Conservation (phyloP, 331 rosid genomes). For the Cydonia oblonga region DNA sequence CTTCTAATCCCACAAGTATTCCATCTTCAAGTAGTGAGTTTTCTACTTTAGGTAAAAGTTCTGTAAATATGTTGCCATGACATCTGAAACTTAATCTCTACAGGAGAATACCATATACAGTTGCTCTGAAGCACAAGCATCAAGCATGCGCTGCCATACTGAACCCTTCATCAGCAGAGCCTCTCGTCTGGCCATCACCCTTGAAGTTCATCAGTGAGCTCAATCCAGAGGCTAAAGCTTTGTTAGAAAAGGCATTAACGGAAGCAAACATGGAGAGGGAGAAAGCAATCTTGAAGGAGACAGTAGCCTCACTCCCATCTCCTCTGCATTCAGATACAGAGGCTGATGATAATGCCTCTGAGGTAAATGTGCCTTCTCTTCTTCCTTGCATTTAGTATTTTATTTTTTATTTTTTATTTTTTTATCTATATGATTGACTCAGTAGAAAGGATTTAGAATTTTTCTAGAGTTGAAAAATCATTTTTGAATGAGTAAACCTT, state of each 20-base stretch:
- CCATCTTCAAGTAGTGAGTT: neutral
- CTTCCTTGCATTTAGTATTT: neutral
- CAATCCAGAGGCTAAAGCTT: conserved; percentile 67
- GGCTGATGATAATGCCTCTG: conserved; percentile 47
- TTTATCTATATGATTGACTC: neutral
- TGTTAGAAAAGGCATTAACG: conserved; percentile 66
- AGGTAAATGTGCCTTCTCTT: conserved; percentile 33
- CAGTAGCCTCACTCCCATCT: conserved; percentile 25
- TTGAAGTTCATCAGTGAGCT: conserved; percentile 78
- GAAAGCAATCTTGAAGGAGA: conserved; percentile 48
- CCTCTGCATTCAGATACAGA: conserved; percentile 36
- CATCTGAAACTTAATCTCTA: conserved; percentile 2
- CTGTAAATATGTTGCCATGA: neutral
- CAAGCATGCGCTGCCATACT: conserved; percentile 61
- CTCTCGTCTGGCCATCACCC: conserved; percentile 89
- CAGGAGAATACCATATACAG: conserved; percentile 71
- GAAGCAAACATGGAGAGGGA: conserved; percentile 87
- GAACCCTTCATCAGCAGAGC: conserved; percentile 83
- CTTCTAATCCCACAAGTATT: neutral
- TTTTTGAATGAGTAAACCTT: too few species aligned
- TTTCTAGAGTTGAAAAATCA: neutral
- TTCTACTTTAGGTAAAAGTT: neutral
- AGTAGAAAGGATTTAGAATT: neutral
- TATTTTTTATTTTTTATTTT: neutral
- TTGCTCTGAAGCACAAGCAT: conserved; percentile 66